A percentile compares a stretch with the other conserved stretches of the same genome.
These are phyloP conservation scores for Xylariaceae sp. DNA, from an alignment of 2,329 filamentous ascomycete species.

Conservation along the genomic window DNA sequence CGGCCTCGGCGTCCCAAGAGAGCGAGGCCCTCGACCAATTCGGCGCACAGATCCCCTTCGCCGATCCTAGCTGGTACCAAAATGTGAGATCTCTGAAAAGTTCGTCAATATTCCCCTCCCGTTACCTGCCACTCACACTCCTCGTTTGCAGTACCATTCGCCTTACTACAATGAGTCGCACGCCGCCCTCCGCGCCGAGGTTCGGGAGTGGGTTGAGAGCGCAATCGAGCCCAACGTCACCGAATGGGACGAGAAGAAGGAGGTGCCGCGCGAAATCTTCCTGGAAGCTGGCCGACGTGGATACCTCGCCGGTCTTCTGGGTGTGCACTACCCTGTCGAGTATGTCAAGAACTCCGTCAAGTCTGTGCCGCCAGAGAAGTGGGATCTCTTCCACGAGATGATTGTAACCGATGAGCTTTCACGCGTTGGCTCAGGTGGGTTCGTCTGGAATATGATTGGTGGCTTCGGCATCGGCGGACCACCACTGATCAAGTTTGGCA, in stretches of 20 bases:
- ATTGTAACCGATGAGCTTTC: conserved; percentile 92
- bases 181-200: conserved; percentile 82
- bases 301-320: conserved; percentile 89
- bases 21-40: conserved; percentile 78
- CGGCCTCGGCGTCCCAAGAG: conserved; percentile 44
- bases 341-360: conserved; percentile 70
- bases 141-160: conserved; percentile 73
- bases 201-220: conserved; percentile 86
- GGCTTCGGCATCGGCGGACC: conserved; percentile 96
- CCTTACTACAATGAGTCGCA: conserved; percentile 96
- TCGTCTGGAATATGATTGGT: conserved; percentile 95
- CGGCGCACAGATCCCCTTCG: conserved; percentile 85
- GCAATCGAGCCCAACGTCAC: conserved; percentile 88
- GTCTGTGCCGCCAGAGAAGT: conserved; percentile 80
- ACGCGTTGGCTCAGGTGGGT: conserved; percentile 81
- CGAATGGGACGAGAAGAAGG: conserved; percentile 96
- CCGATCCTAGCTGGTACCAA: conserved; percentile 93
- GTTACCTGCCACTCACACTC: conserved; percentile 8
- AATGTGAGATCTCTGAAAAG: conserved; percentile 50
- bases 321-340: conserved; percentile 75
- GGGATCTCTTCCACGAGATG: conserved; percentile 99
- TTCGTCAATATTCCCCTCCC: conserved; percentile 31
- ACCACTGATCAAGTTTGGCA: conserved; percentile 87
- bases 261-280: conserved; percentile 85
- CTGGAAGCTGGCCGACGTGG: conserved; percentile 92